A percentile compares a stretch with the other conserved stretches of the same genome.
Evolutionary conservation across 176 grass and related monocot genomes (phyloP).

Genomic region (maize (Zea mays)): DNA sequence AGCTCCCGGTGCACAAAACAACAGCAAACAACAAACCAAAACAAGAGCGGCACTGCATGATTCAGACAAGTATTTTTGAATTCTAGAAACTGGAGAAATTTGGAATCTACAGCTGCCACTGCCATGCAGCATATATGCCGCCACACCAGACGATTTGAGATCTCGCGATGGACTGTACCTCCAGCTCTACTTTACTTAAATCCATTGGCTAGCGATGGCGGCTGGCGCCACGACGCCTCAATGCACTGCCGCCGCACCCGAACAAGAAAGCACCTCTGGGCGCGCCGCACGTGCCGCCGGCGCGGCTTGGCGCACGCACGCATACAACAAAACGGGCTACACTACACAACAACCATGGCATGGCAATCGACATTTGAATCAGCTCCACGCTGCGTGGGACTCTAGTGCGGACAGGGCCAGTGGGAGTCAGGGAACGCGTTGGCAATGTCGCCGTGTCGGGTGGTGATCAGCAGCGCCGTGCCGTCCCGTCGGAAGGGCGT

Average conservation of each 20-base stretch:
- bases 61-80: constrained; percentile 24
- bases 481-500: background rate
- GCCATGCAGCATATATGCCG: background rate
- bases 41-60: background rate
- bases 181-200: background rate
- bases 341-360: background rate
- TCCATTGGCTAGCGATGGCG: too few species aligned
- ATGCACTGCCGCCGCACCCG: background rate
- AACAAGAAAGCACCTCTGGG: background rate
- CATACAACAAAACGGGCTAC: background rate
- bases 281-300: constrained; percentile 20
- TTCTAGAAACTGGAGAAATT: constrained; percentile 33
- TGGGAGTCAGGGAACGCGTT: background rate
- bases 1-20: background rate
- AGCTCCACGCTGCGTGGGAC: background rate
- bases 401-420: background rate
- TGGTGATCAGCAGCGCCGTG: constrained; percentile 1
- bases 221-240: background rate
- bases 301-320: constrained; percentile 2
- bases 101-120: constrained; percentile 29
- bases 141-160: background rate
- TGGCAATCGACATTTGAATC: background rate
- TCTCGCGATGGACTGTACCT: background rate
- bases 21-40: background rate
- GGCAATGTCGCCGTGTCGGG: background rate